Base-by-base conservation (phyloP, 73 alveolate species). In the Stentor roeselii region DNA sequence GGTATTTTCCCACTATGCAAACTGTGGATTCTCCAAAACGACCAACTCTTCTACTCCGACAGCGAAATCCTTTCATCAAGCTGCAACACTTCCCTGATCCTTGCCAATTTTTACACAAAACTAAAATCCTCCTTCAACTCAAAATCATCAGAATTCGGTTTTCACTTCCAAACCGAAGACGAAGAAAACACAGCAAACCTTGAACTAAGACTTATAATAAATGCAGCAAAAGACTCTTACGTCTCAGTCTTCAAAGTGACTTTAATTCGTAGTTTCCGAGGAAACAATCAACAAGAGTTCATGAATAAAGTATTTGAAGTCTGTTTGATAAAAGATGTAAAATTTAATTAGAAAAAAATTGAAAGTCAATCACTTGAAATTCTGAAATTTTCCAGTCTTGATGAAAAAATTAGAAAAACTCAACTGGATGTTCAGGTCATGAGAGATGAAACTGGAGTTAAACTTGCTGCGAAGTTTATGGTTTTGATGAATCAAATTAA, bases 401-500 rank as follows among this genome's bases (percentile, higher is more conserved):
- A 6, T 11, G 21, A 50, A 11, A 50, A 21, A 21, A 50, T 50
- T 50, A 21, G 21, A 50, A 21, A 50, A 50, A 50, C 67, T 50
- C 6, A 50, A 11, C 6, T 11, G 6, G 30, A 50, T 6, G 67
- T 50, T 50, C 30, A 11, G 21, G 21, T 11, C 6, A 50, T 50
- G 67, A 50, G 67, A 21, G 67, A 50, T 11, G 67, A 50, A 50
- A 50, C 67, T 50, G 67, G 67, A 50, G 21, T 50, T 50, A 11
- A 11, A 50, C 67, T 50, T 50, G 67, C 67, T 50, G 67, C 67
- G 6, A 50, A 50, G 67, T 50, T 50, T 50, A 50, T 50, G 67
- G 67, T 50, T 50, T 50, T 50, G 21, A 6, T 50, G 6, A 50
- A 50, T 50, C 30, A 50, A 11, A 21, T 50, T 50, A 50, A 50